phyloP scores from a whole-genome alignment of 768 basidiomycete species.

The Lactarius evosmus region DNA sequence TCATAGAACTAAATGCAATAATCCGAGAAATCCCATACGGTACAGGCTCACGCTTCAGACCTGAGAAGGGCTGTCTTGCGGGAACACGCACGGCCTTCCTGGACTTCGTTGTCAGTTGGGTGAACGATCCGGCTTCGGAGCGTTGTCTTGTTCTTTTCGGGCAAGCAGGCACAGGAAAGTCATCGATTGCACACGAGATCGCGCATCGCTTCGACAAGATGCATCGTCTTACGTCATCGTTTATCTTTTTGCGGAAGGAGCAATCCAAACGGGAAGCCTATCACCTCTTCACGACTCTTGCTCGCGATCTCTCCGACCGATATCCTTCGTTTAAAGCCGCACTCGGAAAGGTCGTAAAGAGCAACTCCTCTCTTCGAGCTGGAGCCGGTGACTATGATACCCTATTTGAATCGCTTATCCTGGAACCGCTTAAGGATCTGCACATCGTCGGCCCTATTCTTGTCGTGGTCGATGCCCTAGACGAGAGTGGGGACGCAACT shows the following conservation, averaged over 20 bases:
- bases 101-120: background rate
- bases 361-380: background rate
- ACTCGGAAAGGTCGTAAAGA: background rate
- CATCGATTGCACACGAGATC: no score
- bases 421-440: background rate
- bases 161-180: background rate
- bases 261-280: background rate
- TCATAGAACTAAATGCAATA: background rate
- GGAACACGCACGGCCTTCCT: background rate
- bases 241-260: background rate
- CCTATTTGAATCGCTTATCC: background rate
- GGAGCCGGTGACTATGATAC: background rate
- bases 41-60: background rate
- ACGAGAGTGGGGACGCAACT: background rate
- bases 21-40: background rate
- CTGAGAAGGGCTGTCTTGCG: background rate
- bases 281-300: background rate
- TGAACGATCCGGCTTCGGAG: background rate
- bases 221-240: background rate
- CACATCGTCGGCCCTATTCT: background rate
- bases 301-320: background rate
- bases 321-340: background rate
- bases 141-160: constrained; percentile 1
- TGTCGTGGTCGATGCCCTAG: background rate
- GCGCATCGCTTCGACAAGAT: background rate